Conservation (phyloP, 1,284 basidiomycete species). For the Coniophora puteana region DNA sequence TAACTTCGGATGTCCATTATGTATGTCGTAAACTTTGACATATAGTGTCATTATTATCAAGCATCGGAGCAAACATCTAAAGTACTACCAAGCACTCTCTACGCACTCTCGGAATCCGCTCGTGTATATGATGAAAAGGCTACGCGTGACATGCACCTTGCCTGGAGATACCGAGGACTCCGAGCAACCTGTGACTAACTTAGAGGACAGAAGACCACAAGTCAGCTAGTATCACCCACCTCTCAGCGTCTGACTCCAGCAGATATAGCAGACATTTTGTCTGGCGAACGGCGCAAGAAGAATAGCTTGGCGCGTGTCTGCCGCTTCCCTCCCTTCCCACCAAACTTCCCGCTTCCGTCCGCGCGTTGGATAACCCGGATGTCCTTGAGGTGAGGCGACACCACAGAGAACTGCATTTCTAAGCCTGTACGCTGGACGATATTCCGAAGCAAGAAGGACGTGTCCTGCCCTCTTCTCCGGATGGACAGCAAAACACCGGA, state of each 20-base stretch:
- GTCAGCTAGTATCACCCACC: conserved; percentile 1
- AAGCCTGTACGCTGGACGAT: conserved; percentile 86
- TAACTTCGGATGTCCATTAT: no score
- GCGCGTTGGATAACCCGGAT: conserved; percentile 71
- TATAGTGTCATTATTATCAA: no score
- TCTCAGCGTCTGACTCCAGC: conserved; percentile 29
- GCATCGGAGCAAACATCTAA: no score
- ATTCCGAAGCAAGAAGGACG: conserved; percentile 82
- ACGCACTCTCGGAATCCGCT: no score
- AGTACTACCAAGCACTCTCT: no score
- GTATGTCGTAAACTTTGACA: no score
- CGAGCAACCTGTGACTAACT: no score
- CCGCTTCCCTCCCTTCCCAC: conserved; percentile 46
- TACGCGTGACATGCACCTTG: no score
- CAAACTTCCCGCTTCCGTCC: conserved; percentile 31
- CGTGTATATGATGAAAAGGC: no score
- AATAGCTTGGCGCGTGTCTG: conserved; percentile 75
- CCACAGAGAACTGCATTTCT: conserved; percentile 86
- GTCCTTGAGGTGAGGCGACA: conserved; percentile 81
- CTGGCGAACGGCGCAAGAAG: conserved; percentile 73
- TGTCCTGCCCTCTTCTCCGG: conserved; percentile 77
- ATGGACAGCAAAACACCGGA: conserved; percentile 84
- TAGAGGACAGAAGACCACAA: no score
- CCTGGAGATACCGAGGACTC: no score
- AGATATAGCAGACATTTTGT: conserved; percentile 78